phyloP scores from a whole-genome alignment of 768 basidiomycete species.

The Rhodotorula paludigena region DNA sequence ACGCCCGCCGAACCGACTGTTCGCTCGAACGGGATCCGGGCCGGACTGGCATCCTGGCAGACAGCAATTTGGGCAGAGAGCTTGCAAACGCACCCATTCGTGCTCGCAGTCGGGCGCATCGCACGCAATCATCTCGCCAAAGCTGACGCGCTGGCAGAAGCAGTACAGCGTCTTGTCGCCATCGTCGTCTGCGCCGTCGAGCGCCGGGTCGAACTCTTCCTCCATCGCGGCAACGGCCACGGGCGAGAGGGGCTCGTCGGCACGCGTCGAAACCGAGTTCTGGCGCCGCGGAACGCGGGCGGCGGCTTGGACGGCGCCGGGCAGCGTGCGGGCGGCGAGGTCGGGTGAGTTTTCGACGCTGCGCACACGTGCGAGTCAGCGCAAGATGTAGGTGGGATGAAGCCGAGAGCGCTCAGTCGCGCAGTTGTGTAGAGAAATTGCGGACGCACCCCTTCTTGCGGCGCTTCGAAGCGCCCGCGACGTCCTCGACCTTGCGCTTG shows the following conservation, averaged over 20 bases:
- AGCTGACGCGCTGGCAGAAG: conserved; percentile 35
- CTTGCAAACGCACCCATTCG: conserved; percentile 36
- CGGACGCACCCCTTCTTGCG: conserved; percentile 35
- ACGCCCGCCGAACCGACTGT: no score
- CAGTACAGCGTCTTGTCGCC: conserved; percentile 38
- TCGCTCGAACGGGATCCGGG: no score
- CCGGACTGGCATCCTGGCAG: no score
- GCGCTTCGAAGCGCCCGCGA: conserved; percentile 16
- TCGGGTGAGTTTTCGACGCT: conserved; percentile 31
- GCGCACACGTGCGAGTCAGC: not conserved
- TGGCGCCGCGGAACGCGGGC: conserved; percentile 19
- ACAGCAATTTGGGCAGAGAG: no score
- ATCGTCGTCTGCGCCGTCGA: conserved; percentile 33
- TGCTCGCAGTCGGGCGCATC: conserved; percentile 36
- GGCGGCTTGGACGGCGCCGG: not conserved
- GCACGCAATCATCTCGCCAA: conserved; percentile 41
- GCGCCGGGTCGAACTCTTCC: conserved; percentile 20
- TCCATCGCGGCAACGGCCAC: not conserved
- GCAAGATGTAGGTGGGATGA: no score
- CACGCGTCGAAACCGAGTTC: conserved; percentile 6
- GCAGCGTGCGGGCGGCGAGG: conserved; percentile 11
- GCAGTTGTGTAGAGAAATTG: not conserved
- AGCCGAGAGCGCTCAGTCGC: no score
- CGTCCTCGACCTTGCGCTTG: conserved; percentile 34
- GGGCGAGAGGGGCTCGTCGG: conserved; percentile 10